A percentile compares a stretch with the other conserved stretches of the same genome.
These are phyloP conservation scores for Lactuca sativa DNA, from an alignment of 129 eudicot species.

Conservation along the genomic window DNA sequence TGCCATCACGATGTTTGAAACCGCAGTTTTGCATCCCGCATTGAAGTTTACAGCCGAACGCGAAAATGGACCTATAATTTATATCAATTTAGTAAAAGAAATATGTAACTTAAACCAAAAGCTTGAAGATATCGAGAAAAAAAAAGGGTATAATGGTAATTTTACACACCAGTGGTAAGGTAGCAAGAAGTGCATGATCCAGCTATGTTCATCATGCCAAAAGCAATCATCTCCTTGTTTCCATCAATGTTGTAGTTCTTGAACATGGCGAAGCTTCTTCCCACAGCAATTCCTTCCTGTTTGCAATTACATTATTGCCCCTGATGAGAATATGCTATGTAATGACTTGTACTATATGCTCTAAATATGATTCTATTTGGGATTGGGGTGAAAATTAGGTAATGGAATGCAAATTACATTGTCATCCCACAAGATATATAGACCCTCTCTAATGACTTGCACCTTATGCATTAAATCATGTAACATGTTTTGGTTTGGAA, in stretches of 20 bases:
- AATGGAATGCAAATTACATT: too few relatives aligned
- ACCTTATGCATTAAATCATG: not conserved
- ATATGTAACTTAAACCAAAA: not conserved
- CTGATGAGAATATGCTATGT: not conserved
- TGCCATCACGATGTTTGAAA: slow-evolving; percentile 92
- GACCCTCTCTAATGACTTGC: not conserved
- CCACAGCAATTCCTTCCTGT: slow-evolving; percentile 99
- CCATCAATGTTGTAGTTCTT: slow-evolving; percentile 98
- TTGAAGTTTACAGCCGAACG: slow-evolving; percentile 94
- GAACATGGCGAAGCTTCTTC: slow-evolving; percentile 95
- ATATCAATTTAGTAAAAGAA: not conserved
- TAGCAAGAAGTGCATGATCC: slow-evolving; percentile 97
- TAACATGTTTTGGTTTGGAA: too few relatives aligned
- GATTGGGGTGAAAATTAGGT: too few relatives aligned
- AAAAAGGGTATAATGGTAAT: slow-evolving; percentile 12
- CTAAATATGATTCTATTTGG: too few relatives aligned
- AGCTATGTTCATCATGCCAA: slow-evolving; percentile 94
- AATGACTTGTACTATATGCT: not conserved
- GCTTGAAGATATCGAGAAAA: not conserved
- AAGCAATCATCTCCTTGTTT: slow-evolving; percentile 97
- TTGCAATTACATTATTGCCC: slow-evolving; percentile 8
- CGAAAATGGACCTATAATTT: slow-evolving; percentile 77
- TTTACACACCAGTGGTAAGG: slow-evolving; percentile 72
- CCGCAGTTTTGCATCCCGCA: slow-evolving; percentile 96
- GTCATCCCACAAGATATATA: too few relatives aligned